A percentile compares a stretch with the other conserved stretches of the same genome.
phyloP scores from a whole-genome alignment of 495 filamentous ascomycete genomes.

The Xylaria telfairii region DNA sequence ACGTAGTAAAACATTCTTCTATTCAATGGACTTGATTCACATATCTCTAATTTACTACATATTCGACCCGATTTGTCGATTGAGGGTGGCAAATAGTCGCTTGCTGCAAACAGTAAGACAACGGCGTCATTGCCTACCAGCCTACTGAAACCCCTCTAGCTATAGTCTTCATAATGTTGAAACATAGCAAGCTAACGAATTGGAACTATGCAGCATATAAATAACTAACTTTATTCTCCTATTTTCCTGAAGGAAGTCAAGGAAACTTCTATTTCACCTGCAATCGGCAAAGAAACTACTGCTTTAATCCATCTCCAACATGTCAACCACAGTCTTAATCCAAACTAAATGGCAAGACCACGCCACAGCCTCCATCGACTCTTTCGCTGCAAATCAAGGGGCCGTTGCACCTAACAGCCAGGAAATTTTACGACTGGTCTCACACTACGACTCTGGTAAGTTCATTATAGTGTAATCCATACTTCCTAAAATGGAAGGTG shows the following conservation, averaged over 20 bases:
- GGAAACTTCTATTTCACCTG: not conserved
- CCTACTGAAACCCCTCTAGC: not conserved
- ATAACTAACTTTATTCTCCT: not conserved
- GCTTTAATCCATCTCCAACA: not conserved
- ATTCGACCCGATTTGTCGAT: not conserved
- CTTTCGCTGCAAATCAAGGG: not conserved
- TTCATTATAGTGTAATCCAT: not conserved
- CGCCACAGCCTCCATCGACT: slow-evolving; percentile 6
- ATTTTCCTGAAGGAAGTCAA: not conserved
- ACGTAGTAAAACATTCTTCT: not conserved
- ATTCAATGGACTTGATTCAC: not conserved
- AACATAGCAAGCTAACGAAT: not conserved
- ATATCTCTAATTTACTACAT: not conserved
- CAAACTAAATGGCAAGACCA: slow-evolving; percentile 14
- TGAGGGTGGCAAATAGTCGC: not conserved
- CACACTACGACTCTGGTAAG: slow-evolving; percentile 20
- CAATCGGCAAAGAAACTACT: not conserved
- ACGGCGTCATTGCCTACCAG: not conserved
- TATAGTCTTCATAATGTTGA: not conserved
- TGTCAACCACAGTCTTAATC: slow-evolving; percentile 8
- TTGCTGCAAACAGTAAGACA: slow-evolving; percentile 9
- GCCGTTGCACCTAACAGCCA: not conserved
- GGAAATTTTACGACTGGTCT: not conserved
- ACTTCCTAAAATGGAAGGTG: not conserved
- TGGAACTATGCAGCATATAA: not conserved